Evolutionary conservation across 2,329 filamentous ascomycete genomes (phyloP).

Genomic region (Venturia oleaginea): DNA sequence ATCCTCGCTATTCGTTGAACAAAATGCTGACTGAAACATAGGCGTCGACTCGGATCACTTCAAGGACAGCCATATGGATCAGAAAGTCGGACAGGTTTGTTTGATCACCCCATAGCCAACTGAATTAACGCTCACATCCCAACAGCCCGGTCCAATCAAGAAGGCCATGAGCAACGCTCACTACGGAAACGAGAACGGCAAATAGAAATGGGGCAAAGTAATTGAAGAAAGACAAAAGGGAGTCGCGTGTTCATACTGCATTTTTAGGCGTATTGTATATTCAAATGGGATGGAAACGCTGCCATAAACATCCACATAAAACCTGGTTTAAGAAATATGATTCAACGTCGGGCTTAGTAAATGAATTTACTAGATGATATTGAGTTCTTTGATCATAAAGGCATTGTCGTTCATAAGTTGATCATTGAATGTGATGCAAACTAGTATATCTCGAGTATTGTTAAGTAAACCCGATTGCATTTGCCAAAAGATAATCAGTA

Average conservation of each 20-base stretch:
- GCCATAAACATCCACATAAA: too few relatives aligned
- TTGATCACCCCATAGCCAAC: not conserved
- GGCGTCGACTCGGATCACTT: constrained; percentile 25
- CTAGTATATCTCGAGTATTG: too few relatives aligned
- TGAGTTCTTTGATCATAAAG: too few relatives aligned
- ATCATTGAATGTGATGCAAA: too few relatives aligned
- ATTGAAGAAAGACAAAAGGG: not conserved
- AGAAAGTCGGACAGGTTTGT: constrained; percentile 18
- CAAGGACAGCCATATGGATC: constrained; percentile 23
- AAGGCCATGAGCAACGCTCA: constrained; percentile 2
- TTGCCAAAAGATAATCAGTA: too few relatives aligned
- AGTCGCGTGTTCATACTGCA: not conserved
- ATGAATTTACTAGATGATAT: too few relatives aligned
- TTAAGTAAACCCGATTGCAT: too few relatives aligned
- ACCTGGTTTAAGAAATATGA: too few relatives aligned
- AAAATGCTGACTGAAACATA: not conserved
- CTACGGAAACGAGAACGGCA: constrained; percentile 3
- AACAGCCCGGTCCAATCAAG: constrained; percentile 1
- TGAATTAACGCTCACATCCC: not conserved
- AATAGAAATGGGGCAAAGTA: not conserved
- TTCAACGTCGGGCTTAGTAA: too few relatives aligned
- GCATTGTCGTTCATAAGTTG: too few relatives aligned
- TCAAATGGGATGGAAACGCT: not conserved
- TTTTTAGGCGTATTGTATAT: not conserved
- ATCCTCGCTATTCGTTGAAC: not conserved